Evolutionary conservation across 257 asterid genomes (phyloP), one percentile per base, ranked within the genome.

Genomic region (Capsicum pubescens): DNA sequence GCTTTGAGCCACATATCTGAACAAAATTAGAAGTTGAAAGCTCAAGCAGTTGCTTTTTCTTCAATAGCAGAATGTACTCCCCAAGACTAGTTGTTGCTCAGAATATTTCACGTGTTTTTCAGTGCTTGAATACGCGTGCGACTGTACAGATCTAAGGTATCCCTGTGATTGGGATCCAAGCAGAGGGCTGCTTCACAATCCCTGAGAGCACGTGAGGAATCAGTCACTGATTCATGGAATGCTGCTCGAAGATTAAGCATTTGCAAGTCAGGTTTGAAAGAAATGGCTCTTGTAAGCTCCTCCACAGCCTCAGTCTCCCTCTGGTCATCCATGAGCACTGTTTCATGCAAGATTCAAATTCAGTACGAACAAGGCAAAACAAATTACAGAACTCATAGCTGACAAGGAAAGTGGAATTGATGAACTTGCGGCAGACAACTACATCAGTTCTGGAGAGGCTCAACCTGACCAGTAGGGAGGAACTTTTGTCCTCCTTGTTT

Each of bases 251-350:
- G 93, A 86, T 90, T 87, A 15, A 91, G 94, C 93, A 90, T 90
- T 80, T 89, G 93, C 84, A 91, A 56, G 86, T 90, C 93, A 3
- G 91, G 91, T 87, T 87, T 91, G 87, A 91, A 91, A 83, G 88
- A 84, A 87, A 91, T 87, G 85, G 94, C 93, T 79, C 85, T 89
- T 35, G 91, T 82, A 12, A 90, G 90, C 87, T 89, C 94, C 72
- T 89, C 90, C 32, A 91, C 90, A 5, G 94, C 94, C 87, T 91
- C 92, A 54, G 48, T 71, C 86, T 91, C 93, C 66, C 82, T 89
- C 80, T 87, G 93, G 84, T 90, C 94, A 86, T 91, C 94, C 94
- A 91, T 91, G 70, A 91, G 90, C 82, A 90, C 93, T 90, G 90
- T 77, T 72, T 39, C 85, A 87, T 32, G 80, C 59, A 55, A 83